A percentile compares a stretch with the other conserved stretches of the same genome.
Evolutionary conservation across 495 filamentous ascomycete species (phyloP).

Genomic region (Talaromyces wortmannii): DNA sequence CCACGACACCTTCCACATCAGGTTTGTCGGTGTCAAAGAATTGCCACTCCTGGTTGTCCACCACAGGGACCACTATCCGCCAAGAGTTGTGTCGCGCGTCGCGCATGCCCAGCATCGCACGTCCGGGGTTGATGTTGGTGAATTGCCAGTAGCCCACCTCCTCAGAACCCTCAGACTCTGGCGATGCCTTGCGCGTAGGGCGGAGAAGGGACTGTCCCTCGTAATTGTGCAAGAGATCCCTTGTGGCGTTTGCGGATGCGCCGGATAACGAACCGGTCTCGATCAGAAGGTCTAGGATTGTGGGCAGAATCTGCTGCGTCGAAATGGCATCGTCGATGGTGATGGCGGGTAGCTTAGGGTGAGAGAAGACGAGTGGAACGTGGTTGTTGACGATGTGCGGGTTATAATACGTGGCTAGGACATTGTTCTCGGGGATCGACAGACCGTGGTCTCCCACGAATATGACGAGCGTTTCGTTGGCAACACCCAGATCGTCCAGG

Average conservation of each 20-base stretch:
- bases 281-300: conserved; percentile 41
- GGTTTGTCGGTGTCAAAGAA: conserved; percentile 38
- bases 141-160: conserved; percentile 39
- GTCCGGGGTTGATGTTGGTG: conserved; percentile 46
- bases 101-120: conserved; percentile 34
- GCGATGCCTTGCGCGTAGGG: conserved; percentile 7
- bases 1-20: conserved; percentile 25
- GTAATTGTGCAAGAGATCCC: conserved; percentile 33
- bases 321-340: conserved; percentile 35
- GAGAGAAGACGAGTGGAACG: conserved; percentile 42
- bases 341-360: conserved; percentile 36
- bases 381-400: conserved; percentile 42
- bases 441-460: conserved; percentile 42
- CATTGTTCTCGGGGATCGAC: conserved; percentile 36
- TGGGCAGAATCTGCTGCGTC: conserved; percentile 40
- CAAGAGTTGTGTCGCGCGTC: conserved; percentile 31
- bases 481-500: conserved; percentile 39
- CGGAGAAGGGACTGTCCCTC: conserved; percentile 45
- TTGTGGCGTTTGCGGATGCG: conserved; percentile 20
- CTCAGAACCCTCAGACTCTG: conserved; percentile 5
- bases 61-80: conserved; percentile 39
- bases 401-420: conserved; percentile 41
- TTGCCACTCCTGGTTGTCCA: conserved; percentile 36
- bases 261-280: conserved; percentile 32
- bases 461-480: conserved; percentile 41